Conservation (phyloP, 2,329 filamentous ascomycete species). For the Scytalidium lignicola region DNA sequence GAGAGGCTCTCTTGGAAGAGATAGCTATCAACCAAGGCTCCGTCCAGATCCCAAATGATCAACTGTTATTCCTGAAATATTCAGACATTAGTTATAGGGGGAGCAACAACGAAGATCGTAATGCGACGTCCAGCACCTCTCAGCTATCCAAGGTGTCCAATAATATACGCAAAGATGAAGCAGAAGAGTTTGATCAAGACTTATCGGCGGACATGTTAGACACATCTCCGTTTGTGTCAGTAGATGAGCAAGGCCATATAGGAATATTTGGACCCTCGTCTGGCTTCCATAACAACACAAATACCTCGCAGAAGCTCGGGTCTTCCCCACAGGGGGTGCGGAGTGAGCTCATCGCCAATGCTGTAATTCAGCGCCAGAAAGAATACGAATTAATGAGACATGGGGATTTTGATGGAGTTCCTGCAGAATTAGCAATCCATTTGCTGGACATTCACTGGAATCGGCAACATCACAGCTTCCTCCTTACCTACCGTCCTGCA, state of each 20-base stretch:
- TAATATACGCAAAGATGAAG: too few relatives aligned
- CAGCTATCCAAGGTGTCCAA: too few relatives aligned
- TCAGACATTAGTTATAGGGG: background rate
- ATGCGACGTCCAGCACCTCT: too few relatives aligned
- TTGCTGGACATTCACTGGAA: slow-evolving; percentile 48
- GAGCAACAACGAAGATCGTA: background rate
- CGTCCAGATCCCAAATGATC: too few relatives aligned
- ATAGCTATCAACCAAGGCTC: too few relatives aligned
- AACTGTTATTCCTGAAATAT: too few relatives aligned
- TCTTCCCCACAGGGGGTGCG: slow-evolving; percentile 23
- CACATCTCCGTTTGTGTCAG: slow-evolving; percentile 1
- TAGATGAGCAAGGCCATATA: slow-evolving; percentile 8
- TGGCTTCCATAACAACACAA: slow-evolving; percentile 3
- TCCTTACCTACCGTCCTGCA: slow-evolving; percentile 45
- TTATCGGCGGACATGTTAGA: background rate
- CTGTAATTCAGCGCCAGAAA: slow-evolving; percentile 44
- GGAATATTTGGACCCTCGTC: slow-evolving; percentile 11
- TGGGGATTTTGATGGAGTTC: slow-evolving; percentile 51
- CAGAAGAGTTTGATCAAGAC: background rate
- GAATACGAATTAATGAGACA: slow-evolving; percentile 35
- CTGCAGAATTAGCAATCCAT: slow-evolving; percentile 46
- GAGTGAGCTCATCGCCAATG: slow-evolving; percentile 41
- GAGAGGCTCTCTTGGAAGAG: too few relatives aligned
- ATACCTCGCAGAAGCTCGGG: slow-evolving; percentile 8
- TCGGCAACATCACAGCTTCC: slow-evolving; percentile 43